Percentiles rank a stretch among this genome's conserved stretches.
Conservation (phyloP, 2,329 filamentous ascomycete species). For the Monosporascus sp. region DNA sequence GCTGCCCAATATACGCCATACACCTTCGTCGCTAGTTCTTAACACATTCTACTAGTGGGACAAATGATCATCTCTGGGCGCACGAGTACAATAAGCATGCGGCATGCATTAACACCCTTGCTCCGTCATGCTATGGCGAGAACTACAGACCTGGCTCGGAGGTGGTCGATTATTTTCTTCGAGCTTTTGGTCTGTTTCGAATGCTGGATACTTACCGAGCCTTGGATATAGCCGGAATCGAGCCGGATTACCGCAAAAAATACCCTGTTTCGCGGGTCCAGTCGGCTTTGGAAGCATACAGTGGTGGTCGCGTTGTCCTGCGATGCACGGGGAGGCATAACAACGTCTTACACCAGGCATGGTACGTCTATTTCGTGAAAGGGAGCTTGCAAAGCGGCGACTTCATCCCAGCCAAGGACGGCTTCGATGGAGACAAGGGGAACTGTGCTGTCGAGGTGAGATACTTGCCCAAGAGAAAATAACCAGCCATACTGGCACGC, state of each 20-base stretch:
- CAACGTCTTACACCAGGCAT: slow-evolving; percentile 43
- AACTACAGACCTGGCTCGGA: slow-evolving; percentile 39
- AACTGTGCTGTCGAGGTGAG: slow-evolving; percentile 34
- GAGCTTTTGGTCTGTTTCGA: slow-evolving; percentile 36
- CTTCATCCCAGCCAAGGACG: slow-evolving; percentile 39
- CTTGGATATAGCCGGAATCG: slow-evolving; percentile 32
- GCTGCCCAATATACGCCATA: slow-evolving; percentile 3
- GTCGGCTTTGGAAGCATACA: slow-evolving; percentile 36
- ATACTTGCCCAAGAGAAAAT: slow-evolving; percentile 34
- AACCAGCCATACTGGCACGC: not conserved
- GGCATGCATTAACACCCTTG: slow-evolving; percentile 66
- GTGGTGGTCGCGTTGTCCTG: slow-evolving; percentile 40
- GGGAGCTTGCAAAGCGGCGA: slow-evolving; percentile 45
- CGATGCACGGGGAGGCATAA: slow-evolving; percentile 32
- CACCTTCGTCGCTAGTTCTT: not conserved
- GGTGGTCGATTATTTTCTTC: slow-evolving; percentile 40
- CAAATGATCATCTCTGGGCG: slow-evolving; percentile 52
- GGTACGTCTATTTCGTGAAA: slow-evolving; percentile 49
- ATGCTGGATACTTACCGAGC: slow-evolving; percentile 38
- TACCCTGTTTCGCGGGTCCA: slow-evolving; percentile 40
- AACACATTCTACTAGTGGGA: slow-evolving; percentile 21
- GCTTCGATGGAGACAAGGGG: slow-evolving; percentile 31
- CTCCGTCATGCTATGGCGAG: slow-evolving; percentile 57
- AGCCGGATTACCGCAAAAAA: slow-evolving; percentile 26
- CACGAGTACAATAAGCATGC: slow-evolving; percentile 71